phyloP scores from a whole-genome alignment of 805 yeast species.

The Schizosaccharomyces lindneri region DNA sequence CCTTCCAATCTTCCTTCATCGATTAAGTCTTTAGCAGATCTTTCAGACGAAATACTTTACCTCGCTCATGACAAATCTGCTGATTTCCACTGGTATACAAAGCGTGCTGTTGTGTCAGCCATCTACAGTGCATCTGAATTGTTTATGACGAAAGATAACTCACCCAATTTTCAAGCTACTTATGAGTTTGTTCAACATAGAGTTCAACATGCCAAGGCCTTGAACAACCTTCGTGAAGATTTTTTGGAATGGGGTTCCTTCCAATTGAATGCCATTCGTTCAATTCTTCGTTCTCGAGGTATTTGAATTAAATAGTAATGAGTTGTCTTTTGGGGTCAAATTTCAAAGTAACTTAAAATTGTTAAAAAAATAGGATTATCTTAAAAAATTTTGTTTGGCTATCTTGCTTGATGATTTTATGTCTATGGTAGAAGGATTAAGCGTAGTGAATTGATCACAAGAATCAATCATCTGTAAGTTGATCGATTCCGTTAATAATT shows the following conservation, averaged over 20 bases:
- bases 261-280: not conserved
- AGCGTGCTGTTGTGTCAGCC: slow-evolving; percentile 43
- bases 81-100: slow-evolving; percentile 84
- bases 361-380: too few relatives aligned
- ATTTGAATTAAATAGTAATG: not conserved
- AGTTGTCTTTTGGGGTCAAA: too few relatives aligned
- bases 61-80: slow-evolving; percentile 53
- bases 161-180: slow-evolving; percentile 31
- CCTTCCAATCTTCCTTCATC: slow-evolving; percentile 38
- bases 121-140: slow-evolving; percentile 49
- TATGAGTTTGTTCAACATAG: slow-evolving; percentile 2
- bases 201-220: not conserved
- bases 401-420: too few relatives aligned
- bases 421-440: too few relatives aligned
- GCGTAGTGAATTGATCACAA: too few relatives aligned
- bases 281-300: not conserved
- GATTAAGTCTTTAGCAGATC: slow-evolving; percentile 40
- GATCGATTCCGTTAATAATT: too few relatives aligned
- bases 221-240: not conserved
- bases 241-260: not conserved
- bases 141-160: slow-evolving; percentile 53
- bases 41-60: slow-evolving; percentile 63
- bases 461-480: too few relatives aligned
- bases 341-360: too few relatives aligned
- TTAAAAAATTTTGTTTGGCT: too few relatives aligned